Conservation (phyloP, 179 eudicot species). For the Beta corolliflora region DNA sequence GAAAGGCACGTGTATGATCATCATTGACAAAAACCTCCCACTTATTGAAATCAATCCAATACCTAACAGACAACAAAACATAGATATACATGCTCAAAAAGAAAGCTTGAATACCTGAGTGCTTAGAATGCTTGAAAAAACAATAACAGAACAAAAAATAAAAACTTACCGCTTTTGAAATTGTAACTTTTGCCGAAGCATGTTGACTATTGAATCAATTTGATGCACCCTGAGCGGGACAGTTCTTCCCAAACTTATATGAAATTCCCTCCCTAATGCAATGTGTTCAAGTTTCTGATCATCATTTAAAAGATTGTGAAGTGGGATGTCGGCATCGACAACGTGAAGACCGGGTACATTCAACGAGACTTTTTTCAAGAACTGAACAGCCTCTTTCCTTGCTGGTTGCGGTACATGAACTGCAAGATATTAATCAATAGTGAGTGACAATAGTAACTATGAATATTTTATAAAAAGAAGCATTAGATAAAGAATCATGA, state of each 20-base stretch:
- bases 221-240: constrained; percentile 86
- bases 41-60: constrained; percentile 69
- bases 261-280: constrained; percentile 79
- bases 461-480: neutral
- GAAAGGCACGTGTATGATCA: constrained; percentile 70
- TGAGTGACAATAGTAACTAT: constrained; percentile 30
- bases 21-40: constrained; percentile 88
- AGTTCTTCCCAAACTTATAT: constrained; percentile 89
- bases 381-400: constrained; percentile 57
- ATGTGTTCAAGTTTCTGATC: constrained; percentile 55
- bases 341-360: constrained; percentile 67
- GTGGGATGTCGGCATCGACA: constrained; percentile 71
- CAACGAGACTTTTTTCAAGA: constrained; percentile 57
- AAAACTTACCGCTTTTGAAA: constrained; percentile 53
- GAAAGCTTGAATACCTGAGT: neutral
- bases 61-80: constrained; percentile 42
- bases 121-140: constrained; percentile 6
- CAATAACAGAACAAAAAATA: constrained; percentile 4
- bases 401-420: constrained; percentile 59
- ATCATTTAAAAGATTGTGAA: constrained; percentile 47
- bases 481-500: neutral
- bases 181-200: constrained; percentile 88
- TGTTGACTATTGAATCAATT: constrained; percentile 66
- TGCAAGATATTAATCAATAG: constrained; percentile 29
- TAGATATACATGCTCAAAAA: neutral